Conservation (phyloP, 2,329 filamentous ascomycete genomes). For the Botrytis fragariae region DNA sequence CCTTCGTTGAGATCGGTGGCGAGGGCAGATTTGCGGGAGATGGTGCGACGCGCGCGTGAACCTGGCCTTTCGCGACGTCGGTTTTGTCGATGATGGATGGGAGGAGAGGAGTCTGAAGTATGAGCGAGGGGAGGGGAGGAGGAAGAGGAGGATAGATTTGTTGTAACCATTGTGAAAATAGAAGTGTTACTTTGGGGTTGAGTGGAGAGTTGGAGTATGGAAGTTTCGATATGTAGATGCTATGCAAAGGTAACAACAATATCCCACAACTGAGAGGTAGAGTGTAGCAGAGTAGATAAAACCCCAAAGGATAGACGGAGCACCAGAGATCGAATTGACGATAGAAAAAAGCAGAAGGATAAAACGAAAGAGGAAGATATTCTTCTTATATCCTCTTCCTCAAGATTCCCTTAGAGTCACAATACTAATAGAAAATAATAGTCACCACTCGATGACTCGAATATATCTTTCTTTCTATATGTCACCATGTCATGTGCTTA, state of each 20-base stretch:
- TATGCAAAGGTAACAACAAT: not conserved
- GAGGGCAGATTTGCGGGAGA: constrained; percentile 31
- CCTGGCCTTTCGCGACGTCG: constrained; percentile 37
- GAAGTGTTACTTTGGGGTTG: not conserved
- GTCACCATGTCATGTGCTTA: not conserved
- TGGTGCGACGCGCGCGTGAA: constrained; percentile 34
- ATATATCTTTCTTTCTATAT: not conserved
- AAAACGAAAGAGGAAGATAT: not conserved
- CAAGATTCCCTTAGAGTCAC: not conserved
- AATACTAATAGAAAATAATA: not conserved
- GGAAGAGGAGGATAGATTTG: not conserved
- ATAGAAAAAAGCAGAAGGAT: not conserved
- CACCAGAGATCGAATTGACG: not conserved
- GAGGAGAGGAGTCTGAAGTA: constrained; percentile 16
- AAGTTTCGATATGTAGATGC: not conserved
- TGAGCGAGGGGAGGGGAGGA: not conserved
- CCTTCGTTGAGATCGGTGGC: constrained; percentile 32
- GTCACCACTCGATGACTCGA: constrained; percentile 15
- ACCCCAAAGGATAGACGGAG: not conserved
- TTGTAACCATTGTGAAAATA: not conserved
- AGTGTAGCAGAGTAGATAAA: not conserved
- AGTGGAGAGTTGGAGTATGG: not conserved
- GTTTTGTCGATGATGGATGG: constrained; percentile 33
- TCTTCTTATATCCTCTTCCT: not conserved
- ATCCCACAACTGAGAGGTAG: not conserved